Percentiles rank a stretch among this genome's conserved stretches.
Evolutionary conservation across 192 early-diverging fungal genomes (phyloP).

Genomic region (Backusella mclennaniae): DNA sequence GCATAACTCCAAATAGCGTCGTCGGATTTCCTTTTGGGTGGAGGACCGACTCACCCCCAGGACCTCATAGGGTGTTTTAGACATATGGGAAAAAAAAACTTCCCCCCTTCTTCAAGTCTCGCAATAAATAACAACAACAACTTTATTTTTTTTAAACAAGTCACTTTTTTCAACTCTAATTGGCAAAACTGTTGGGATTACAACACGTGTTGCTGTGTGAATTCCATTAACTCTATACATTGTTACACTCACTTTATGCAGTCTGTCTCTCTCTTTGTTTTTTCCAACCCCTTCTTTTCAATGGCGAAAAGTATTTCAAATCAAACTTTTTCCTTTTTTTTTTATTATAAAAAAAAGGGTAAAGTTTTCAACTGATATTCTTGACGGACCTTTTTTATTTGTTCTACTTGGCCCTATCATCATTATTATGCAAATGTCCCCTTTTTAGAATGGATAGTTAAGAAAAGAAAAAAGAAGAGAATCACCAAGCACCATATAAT

Average conservation of each 20-base stretch:
- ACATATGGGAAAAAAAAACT: background rate
- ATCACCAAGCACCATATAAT: no score
- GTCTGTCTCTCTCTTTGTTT: background rate
- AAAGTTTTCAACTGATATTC: background rate
- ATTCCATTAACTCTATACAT: background rate
- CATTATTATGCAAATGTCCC: background rate
- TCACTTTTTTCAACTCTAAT: background rate
- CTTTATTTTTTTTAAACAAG: background rate
- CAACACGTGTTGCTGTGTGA: background rate
- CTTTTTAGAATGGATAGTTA: background rate
- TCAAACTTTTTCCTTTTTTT: background rate
- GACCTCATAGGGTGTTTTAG: constrained; percentile 27
- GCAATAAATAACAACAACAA: background rate
- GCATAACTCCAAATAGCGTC: constrained; percentile 22
- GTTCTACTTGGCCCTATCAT: background rate
- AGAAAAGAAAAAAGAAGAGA: no score
- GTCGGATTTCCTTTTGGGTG: constrained; percentile 22
- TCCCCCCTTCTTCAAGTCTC: background rate
- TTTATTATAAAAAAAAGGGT: background rate
- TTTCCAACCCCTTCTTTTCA: background rate
- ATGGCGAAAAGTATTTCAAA: no score
- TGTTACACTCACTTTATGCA: constrained; percentile 1
- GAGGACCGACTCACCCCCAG: constrained; percentile 22
- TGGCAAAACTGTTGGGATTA: background rate
- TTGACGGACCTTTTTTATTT: background rate